A percentile compares a stretch with the other conserved stretches of the same genome.
Conservation (phyloP, 225 moss, liverwort and hornwort species). For the Takakia lepidozioides region DNA sequence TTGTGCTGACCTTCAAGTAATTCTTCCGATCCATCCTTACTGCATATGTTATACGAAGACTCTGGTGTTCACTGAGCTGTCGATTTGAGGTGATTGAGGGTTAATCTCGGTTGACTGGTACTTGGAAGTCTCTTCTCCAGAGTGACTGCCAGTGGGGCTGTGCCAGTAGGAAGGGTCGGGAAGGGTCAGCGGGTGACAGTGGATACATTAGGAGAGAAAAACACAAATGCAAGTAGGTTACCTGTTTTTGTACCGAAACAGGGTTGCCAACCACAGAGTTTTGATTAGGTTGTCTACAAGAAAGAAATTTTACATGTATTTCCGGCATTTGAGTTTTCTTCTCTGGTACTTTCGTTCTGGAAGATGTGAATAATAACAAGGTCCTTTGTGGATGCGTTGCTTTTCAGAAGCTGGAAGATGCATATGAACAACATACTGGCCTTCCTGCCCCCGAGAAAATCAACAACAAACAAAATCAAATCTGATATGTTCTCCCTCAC, state of each 20-base stretch:
- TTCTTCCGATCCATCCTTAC: not conserved
- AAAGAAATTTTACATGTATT: not conserved
- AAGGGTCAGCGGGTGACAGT: too few relatives aligned
- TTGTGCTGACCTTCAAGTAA: constrained; percentile 61
- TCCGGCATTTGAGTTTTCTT: not conserved
- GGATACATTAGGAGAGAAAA: too few relatives aligned
- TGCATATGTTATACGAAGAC: too few relatives aligned
- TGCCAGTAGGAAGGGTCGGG: too few relatives aligned
- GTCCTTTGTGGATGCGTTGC: not conserved
- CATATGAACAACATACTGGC: constrained; percentile 53
- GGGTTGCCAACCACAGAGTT: too few relatives aligned
- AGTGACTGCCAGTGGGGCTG: too few relatives aligned
- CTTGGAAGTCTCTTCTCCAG: too few relatives aligned
- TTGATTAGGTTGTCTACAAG: not conserved
- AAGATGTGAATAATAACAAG: not conserved
- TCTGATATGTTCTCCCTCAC: too few relatives aligned
- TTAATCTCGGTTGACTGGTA: too few relatives aligned
- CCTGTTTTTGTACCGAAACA: too few relatives aligned
- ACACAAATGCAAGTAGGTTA: too few relatives aligned
- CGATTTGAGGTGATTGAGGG: too few relatives aligned
- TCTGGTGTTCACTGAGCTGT: not conserved
- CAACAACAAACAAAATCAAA: constrained; percentile 18
- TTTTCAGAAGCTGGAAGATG: constrained; percentile 57
- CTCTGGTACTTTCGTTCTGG: not conserved
- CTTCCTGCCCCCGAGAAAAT: constrained; percentile 59